Evolutionary conservation across 257 asterid species (phyloP).

Genomic region (Paulownia fortunei): DNA sequence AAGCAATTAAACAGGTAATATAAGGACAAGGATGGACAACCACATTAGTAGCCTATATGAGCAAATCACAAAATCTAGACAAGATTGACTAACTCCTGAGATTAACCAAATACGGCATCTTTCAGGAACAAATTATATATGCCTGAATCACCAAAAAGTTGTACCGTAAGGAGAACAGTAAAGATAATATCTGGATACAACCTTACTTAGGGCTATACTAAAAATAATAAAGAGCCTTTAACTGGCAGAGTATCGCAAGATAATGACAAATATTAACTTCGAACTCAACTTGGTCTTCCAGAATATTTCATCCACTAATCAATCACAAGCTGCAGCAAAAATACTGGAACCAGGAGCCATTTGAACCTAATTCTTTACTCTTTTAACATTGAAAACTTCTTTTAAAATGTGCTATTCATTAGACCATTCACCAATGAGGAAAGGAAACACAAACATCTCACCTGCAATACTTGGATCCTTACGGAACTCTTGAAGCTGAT

Average conservation of each 20-base stretch:
- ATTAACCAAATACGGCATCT: background rate
- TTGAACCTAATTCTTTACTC: constrained; percentile 7
- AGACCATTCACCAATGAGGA: constrained; percentile 24
- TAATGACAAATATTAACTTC: background rate
- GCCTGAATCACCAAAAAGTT: constrained; percentile 3
- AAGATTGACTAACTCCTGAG: constrained; percentile 5
- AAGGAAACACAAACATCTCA: constrained; percentile 41
- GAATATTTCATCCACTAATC: background rate
- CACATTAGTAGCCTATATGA: constrained; percentile 9
- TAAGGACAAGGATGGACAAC: background rate
- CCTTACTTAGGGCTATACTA: background rate
- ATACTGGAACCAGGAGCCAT: background rate
- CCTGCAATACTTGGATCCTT: constrained; percentile 74
- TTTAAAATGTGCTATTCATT: constrained; percentile 3
- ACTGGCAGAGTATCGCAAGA: background rate
- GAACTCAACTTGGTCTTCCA: background rate
- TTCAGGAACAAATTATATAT: background rate
- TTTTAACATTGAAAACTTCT: constrained; percentile 7
- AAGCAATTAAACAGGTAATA: constrained; percentile 19
- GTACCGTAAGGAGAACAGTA: background rate
- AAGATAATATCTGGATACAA: background rate
- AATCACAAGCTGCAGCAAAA: background rate
- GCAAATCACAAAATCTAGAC: constrained; percentile 1
- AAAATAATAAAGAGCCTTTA: background rate
- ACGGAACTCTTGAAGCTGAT: constrained; percentile 70